Evolutionary conservation across 768 basidiomycete genomes (phyloP), one percentile per base, ranked within the genome.

Genomic region (Hygrophoropsis aurantiaca): DNA sequence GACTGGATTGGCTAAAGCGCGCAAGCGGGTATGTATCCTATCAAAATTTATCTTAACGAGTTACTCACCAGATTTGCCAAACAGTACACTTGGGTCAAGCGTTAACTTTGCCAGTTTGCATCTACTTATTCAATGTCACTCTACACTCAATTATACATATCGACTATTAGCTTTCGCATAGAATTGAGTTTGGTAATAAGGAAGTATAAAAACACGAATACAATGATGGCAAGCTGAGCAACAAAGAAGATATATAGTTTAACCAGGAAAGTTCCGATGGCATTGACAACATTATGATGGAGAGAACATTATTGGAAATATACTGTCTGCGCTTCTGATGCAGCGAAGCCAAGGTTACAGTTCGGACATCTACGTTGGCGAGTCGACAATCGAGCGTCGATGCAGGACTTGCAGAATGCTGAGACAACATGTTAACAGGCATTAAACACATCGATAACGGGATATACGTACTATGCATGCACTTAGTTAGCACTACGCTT

Each of bases 61-160:
- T 53, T 51, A 54, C 37, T 49, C 19, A 32, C 53, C 13, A 43
- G 24, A 20, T 11, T 21, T 32, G 49, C 16, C 35, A 8, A n/a
- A 52, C 65, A 92, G 90, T 89, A 90, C 58, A 73, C 91, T 49
- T 98, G 94, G 95, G 93, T 97, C 85, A 98, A 94, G 74, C 90
- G 94, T 66, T 97, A 75, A 69, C 57, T 8, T 30, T n/a, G n/a
- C 27, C 27, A 30, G 27, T 30, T 13, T 6, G 27, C 27, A 13
- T 30, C 27, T 30, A 7, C 13, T 6, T 13, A 30, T 30, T 6
- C 27, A 13, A 25, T 11, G 20, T 40, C 21, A 4, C 23, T 11
- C 26, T 26, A 23, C 13, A 13, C 23, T 47, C 25, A 27, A 30
- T 36, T 33, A 13, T 26, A 25, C 44, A 25, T 24, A 5, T 15